Conservation (phyloP, 202 grass and related monocot genomes). For the Panicum hallii region DNA sequence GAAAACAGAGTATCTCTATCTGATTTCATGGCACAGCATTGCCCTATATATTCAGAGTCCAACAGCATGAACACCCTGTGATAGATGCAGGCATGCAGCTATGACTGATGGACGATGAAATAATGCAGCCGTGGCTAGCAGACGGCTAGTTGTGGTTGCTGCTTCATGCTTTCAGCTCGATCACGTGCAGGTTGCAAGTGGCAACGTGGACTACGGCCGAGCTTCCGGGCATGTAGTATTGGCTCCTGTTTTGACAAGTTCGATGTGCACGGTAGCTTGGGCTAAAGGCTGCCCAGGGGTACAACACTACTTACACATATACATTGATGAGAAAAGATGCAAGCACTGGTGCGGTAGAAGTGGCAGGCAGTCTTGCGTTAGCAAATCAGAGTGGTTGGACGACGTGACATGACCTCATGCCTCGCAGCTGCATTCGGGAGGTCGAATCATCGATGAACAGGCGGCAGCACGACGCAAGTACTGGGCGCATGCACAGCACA, state of each 20-base stretch:
- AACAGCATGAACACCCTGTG: background rate
- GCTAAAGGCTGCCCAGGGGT: background rate
- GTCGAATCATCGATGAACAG: background rate
- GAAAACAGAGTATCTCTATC: background rate
- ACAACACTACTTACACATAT: background rate
- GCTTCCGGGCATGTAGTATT: too few species aligned
- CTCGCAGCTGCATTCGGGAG: background rate
- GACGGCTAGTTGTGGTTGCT: background rate
- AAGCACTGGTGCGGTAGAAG: background rate
- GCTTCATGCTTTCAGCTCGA: background rate
- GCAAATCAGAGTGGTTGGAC: background rate
- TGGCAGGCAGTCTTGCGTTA: too few species aligned
- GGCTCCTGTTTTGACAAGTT: background rate
- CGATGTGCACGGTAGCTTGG: background rate
- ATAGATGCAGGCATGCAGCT: too few species aligned
- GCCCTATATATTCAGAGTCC: background rate
- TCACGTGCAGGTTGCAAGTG: background rate
- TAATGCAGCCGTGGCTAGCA: too few species aligned
- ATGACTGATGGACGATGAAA: background rate
- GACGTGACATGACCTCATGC: background rate
- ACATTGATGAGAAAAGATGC: background rate
- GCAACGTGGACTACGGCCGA: too few species aligned
- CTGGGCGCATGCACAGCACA: background rate
- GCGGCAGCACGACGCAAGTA: background rate
- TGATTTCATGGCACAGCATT: slow-evolving; percentile 14